phyloP scores from a whole-genome alignment of 140 eudicot genomes.

The Ambrosia hybrid region DNA sequence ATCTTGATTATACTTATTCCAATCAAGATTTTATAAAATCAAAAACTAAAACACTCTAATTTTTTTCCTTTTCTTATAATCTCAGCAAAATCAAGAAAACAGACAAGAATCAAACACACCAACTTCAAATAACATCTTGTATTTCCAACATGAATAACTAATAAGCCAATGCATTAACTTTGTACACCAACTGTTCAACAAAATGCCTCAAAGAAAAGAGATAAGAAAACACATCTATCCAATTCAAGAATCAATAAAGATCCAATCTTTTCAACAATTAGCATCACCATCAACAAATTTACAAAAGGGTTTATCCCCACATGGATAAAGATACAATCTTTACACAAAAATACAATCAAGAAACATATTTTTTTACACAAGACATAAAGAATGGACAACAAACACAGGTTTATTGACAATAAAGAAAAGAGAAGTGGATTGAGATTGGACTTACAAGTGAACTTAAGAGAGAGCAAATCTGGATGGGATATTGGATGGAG shows the following conservation, averaged over 20 bases:
- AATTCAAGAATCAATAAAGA: conserved; percentile 29
- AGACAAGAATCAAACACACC: conserved; percentile 9
- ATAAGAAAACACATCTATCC: conserved; percentile 5
- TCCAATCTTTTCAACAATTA: conserved; percentile 18
- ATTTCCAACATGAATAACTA: conserved; percentile 1
- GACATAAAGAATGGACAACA: conserved; percentile 1
- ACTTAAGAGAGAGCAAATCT: conserved; percentile 39
- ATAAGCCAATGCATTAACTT: background rate
- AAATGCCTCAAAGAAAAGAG: conserved; percentile 31
- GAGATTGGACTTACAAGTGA: conserved; percentile 30
- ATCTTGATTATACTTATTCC: conserved; percentile 8
- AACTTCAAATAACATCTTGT: background rate
- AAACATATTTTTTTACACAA: background rate
- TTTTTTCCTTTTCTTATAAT: background rate
- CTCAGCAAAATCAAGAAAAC: background rate
- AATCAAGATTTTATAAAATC: conserved; percentile 1
- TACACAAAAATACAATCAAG: background rate
- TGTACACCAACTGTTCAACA: conserved; percentile 18
- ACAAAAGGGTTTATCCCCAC: conserved; percentile 20
- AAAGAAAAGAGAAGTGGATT: conserved; percentile 13
- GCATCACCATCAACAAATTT: conserved; percentile 21
- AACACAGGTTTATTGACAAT: background rate
- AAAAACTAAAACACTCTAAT: background rate
- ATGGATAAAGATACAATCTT: conserved; percentile 17
- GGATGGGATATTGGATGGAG: conserved; percentile 29